Conservation (phyloP, 768 basidiomycete genomes). For the Tylopilus sp. region DNA sequence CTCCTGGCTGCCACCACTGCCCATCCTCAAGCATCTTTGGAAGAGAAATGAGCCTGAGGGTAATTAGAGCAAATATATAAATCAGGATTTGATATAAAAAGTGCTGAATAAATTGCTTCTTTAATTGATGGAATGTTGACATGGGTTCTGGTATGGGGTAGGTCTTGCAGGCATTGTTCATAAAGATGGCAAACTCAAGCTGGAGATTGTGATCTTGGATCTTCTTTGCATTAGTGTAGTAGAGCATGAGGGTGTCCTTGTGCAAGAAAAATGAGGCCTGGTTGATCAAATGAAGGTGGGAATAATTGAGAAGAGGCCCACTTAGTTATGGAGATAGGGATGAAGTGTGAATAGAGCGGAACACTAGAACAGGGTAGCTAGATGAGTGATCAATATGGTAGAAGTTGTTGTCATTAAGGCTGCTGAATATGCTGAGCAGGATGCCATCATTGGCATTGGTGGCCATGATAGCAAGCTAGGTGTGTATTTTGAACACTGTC, state of each 20-base stretch:
- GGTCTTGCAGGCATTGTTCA: conserved; percentile 95
- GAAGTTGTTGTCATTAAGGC: conserved; percentile 42
- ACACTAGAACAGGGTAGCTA: conserved; percentile 38
- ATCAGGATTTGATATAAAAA: too few species aligned
- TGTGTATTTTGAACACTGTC: conserved; percentile 18
- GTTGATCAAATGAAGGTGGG: conserved; percentile 89
- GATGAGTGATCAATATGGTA: conserved; percentile 32
- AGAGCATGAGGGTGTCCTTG: conserved; percentile 94
- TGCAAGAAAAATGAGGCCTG: conserved; percentile 91
- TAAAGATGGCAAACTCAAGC: conserved; percentile 98
- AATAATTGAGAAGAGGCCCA: conserved; percentile 82
- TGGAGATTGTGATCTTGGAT: conserved; percentile 97
- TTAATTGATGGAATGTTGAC: too few species aligned
- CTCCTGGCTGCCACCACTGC: too few species aligned
- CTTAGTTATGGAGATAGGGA: conserved; percentile 53
- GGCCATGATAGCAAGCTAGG: conserved; percentile 29
- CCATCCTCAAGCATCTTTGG: too few species aligned
- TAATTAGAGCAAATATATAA: too few species aligned
- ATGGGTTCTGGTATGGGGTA: conserved; percentile 71
- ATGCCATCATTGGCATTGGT: conserved; percentile 40
- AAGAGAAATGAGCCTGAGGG: too few species aligned
- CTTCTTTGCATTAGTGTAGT: conserved; percentile 97
- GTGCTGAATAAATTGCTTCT: too few species aligned
- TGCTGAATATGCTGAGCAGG: conserved; percentile 29
- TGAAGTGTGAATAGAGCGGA: conserved; percentile 58